These are phyloP conservation scores for Xerocomellus chrysenteron DNA, from an alignment of 768 basidiomycete genomes.

Conservation along the genomic window DNA sequence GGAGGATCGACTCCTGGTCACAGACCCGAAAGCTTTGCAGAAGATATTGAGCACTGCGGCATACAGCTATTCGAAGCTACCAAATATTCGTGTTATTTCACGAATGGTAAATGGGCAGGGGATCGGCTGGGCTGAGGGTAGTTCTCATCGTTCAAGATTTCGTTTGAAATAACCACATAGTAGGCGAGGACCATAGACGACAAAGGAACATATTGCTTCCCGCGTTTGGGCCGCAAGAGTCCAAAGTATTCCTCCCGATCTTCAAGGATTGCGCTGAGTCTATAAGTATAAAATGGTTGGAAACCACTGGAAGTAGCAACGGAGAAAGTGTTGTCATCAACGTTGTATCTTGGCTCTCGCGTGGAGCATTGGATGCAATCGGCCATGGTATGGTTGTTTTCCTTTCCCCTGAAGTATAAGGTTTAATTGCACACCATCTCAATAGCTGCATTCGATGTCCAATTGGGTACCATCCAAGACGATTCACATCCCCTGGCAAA, in stretches of 20 bases:
- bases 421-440: neutral
- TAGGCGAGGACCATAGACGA: conserved; percentile 45
- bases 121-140: conserved; percentile 42
- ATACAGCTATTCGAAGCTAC: conserved; percentile 40
- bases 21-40: conserved; percentile 46
- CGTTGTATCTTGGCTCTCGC: conserved; percentile 31
- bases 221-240: conserved; percentile 51
- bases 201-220: conserved; percentile 55
- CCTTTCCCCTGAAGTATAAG: too few species aligned
- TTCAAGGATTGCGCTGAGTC: conserved; percentile 39
- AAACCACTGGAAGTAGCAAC: conserved; percentile 1
- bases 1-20: conserved; percentile 45
- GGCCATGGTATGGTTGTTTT: conserved; percentile 37
- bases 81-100: conserved; percentile 16
- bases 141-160: neutral
- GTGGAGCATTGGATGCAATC: conserved; percentile 48
- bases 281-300: conserved; percentile 17
- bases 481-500: conserved; percentile 1
- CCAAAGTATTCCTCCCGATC: conserved; percentile 47
- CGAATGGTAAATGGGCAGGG: conserved; percentile 30
- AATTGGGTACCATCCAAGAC: neutral
- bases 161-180: conserved; percentile 13
- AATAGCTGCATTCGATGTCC: conserved; percentile 45
- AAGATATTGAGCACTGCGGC: conserved; percentile 40
- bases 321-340: conserved; percentile 13